phyloP scores from a whole-genome alignment of 495 filamentous ascomycete genomes.

The Pseudotulostoma volvatum region DNA sequence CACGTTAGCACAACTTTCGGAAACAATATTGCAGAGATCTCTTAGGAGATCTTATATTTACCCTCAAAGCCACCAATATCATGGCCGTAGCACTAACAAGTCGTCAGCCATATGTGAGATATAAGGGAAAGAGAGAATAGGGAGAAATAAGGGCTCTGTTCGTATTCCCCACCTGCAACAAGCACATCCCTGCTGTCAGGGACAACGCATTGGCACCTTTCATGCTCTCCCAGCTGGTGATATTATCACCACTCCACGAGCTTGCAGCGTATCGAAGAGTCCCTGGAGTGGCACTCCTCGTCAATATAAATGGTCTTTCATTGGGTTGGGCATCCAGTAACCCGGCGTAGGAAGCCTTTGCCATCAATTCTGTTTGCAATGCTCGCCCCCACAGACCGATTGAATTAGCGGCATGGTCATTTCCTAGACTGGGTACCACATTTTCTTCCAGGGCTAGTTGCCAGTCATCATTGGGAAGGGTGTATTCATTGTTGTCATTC shows the following conservation, averaged over 20 bases:
- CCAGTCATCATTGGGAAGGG: constrained; percentile 47
- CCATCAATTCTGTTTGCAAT: constrained; percentile 49
- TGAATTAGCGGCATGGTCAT: constrained; percentile 10
- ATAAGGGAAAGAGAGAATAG: no score
- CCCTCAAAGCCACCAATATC: constrained; percentile 57
- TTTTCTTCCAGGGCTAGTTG: constrained; percentile 31
- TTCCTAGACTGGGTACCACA: constrained; percentile 11
- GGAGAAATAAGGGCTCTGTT: no score
- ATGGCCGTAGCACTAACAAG: constrained; percentile 48
- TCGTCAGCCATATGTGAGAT: no score
- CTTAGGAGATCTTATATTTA: constrained; percentile 1
- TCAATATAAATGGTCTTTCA: constrained; percentile 45
- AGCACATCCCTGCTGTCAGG: constrained; percentile 47
- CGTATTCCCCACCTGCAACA: constrained; percentile 34
- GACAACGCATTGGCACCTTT: constrained; percentile 49
- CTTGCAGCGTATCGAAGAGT: constrained; percentile 50
- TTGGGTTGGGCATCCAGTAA: constrained; percentile 37
- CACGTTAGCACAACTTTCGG: neutral
- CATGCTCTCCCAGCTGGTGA: constrained; percentile 52
- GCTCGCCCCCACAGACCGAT: constrained; percentile 49
- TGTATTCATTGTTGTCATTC: constrained; percentile 68
- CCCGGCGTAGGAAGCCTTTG: constrained; percentile 48
- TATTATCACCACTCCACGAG: constrained; percentile 52
- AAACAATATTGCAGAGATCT: no score
- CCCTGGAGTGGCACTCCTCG: constrained; percentile 48